phyloP scores from a whole-genome alignment of 768 basidiomycete genomes.

The Suillus paluster region DNA sequence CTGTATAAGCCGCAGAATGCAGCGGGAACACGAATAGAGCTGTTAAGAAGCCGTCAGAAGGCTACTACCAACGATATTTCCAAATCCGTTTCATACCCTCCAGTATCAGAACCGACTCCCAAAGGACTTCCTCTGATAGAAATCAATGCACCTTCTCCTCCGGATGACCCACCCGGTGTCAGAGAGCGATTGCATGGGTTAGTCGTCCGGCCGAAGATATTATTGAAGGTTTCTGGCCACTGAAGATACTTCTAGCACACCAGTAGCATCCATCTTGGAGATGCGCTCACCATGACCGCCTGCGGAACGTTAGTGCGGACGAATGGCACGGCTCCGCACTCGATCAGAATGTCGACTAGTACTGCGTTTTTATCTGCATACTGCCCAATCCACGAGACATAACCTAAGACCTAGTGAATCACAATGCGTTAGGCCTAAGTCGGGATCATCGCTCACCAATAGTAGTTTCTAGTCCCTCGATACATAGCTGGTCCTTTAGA shows the following conservation, averaged over 20 bases:
- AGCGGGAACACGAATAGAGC: slow-evolving; percentile 73
- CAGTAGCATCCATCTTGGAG: not conserved
- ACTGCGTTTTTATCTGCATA: slow-evolving; percentile 61
- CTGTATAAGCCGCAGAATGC: slow-evolving; percentile 73
- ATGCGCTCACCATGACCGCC: slow-evolving; percentile 61
- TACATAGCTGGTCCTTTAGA: slow-evolving; percentile 72
- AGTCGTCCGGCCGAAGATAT: slow-evolving; percentile 72
- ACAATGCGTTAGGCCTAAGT: not conserved
- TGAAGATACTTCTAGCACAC: slow-evolving; percentile 28
- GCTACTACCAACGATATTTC: not conserved
- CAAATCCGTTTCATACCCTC: slow-evolving; percentile 55
- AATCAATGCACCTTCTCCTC: slow-evolving; percentile 83
- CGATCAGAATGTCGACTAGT: slow-evolving; percentile 65
- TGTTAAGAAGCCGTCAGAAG: slow-evolving; percentile 24
- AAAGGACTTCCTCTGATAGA: slow-evolving; percentile 28
- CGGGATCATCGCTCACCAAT: slow-evolving; percentile 41
- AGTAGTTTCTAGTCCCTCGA: slow-evolving; percentile 70
- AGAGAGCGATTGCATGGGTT: slow-evolving; percentile 77
- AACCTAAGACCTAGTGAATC: slow-evolving; percentile 40
- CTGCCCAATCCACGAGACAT: slow-evolving; percentile 72
- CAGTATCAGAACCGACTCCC: slow-evolving; percentile 82
- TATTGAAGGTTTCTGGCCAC: slow-evolving; percentile 45
- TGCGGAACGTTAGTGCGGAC: slow-evolving; percentile 78
- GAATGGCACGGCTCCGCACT: slow-evolving; percentile 70
- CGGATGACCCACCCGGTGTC: slow-evolving; percentile 80